These are phyloP conservation scores for Brassica nigra DNA, from an alignment of 345 rosid species.

Conservation along the genomic window DNA sequence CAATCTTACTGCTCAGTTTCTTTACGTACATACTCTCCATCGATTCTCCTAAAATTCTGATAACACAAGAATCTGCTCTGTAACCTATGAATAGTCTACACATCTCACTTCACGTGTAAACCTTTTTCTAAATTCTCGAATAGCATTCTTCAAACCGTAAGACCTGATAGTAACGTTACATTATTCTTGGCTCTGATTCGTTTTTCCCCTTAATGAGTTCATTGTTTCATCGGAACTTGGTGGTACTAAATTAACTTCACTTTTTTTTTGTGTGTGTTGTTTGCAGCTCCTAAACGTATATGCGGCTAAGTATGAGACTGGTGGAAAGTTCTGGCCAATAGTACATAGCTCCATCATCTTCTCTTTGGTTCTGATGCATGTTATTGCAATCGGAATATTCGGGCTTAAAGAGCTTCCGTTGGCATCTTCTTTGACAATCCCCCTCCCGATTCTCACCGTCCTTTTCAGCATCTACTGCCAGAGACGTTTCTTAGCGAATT, in stretches of 20 bases:
- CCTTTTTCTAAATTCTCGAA: slow-evolving; percentile 21
- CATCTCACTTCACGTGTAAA: slow-evolving; percentile 6
- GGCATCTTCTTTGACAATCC: slow-evolving; percentile 70
- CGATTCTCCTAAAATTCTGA: slow-evolving; percentile 20
- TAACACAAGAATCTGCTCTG: slow-evolving; percentile 22
- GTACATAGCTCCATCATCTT: slow-evolving; percentile 71
- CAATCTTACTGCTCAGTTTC: not conserved
- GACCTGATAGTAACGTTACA: slow-evolving; percentile 25
- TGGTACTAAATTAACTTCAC: slow-evolving; percentile 13
- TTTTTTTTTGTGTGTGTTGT: not conserved
- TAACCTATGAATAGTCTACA: slow-evolving; percentile 15
- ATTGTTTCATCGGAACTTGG: slow-evolving; percentile 20
- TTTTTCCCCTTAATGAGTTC: not conserved
- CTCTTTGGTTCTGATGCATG: slow-evolving; percentile 81
- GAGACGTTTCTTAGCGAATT: slow-evolving; percentile 68
- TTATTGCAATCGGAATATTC: slow-evolving; percentile 82
- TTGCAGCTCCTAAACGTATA: slow-evolving; percentile 80
- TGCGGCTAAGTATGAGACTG: slow-evolving; percentile 68
- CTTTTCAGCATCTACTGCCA: slow-evolving; percentile 77
- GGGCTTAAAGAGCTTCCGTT: slow-evolving; percentile 79
- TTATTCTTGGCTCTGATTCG: slow-evolving; percentile 23
- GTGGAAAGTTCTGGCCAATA: slow-evolving; percentile 80
- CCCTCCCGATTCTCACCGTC: slow-evolving; percentile 80
- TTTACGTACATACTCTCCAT: slow-evolving; percentile 10
- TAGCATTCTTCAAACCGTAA: slow-evolving; percentile 31